phyloP scores from a whole-genome alignment of 2,329 filamentous ascomycete genomes.

The Aspergillus piperis region DNA sequence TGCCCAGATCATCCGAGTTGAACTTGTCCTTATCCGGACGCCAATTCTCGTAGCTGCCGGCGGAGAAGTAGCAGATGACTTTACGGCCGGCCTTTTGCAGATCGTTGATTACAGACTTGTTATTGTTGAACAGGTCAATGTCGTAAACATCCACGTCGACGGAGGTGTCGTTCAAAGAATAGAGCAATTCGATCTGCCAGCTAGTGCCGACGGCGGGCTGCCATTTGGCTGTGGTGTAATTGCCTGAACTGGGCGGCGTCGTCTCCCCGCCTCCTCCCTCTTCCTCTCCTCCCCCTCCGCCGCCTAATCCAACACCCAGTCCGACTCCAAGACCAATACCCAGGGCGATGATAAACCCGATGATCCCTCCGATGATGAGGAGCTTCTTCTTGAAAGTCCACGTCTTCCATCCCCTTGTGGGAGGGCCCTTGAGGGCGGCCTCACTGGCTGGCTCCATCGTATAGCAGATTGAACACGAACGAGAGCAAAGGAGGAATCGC shows the following conservation, averaged over 20 bases:
- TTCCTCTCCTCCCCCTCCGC: constrained; percentile 26
- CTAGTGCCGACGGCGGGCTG: constrained; percentile 53
- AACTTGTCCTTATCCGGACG: constrained; percentile 62
- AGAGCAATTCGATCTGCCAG: constrained; percentile 64
- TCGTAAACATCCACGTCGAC: constrained; percentile 61
- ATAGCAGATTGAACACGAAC: constrained; percentile 2
- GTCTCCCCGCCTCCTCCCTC: constrained; percentile 23
- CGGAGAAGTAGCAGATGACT: constrained; percentile 75
- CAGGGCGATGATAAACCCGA: constrained; percentile 47
- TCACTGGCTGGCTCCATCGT: constrained; percentile 16
- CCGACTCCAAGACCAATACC: constrained; percentile 61
- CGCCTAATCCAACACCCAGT: constrained; percentile 39
- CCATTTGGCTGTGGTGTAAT: constrained; percentile 47
- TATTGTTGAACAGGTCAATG: constrained; percentile 61
- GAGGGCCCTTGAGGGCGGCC: constrained; percentile 20
- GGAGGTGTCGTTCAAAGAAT: constrained; percentile 44
- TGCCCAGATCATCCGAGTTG: constrained; percentile 57
- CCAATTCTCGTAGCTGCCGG: constrained; percentile 67
- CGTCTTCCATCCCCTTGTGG: constrained; percentile 26
- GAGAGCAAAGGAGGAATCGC: not conserved
- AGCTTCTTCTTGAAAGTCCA: constrained; percentile 39
- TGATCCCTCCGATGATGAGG: constrained; percentile 26
- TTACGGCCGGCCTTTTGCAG: constrained; percentile 57
- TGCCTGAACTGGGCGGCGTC: constrained; percentile 24
- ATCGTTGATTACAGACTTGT: constrained; percentile 47